Evolutionary conservation across 345 rosid genomes (phyloP).

Genomic region (Dovyalis caffra): DNA sequence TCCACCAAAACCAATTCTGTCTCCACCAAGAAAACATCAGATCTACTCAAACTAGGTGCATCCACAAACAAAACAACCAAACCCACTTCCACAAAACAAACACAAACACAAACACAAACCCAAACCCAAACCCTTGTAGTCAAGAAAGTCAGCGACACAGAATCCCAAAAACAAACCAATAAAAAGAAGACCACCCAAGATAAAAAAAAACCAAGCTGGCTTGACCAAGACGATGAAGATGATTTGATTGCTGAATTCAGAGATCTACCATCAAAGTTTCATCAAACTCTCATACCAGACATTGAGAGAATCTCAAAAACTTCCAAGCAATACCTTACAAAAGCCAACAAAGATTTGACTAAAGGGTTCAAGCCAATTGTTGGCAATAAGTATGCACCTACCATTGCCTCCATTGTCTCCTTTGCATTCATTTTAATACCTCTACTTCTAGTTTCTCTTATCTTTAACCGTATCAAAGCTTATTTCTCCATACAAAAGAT

Average conservation of each 20-base stretch:
- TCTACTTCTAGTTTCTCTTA: slow-evolving; percentile 68
- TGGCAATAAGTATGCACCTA: slow-evolving; percentile 73
- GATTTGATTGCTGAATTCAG: slow-evolving; percentile 70
- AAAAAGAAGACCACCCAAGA: slow-evolving; percentile 9
- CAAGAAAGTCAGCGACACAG: slow-evolving; percentile 25
- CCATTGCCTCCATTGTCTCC: slow-evolving; percentile 62
- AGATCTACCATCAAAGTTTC: slow-evolving; percentile 74
- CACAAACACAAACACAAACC: slow-evolving; percentile 50
- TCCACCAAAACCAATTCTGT: slow-evolving; percentile 35
- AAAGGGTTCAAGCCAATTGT: slow-evolving; percentile 77
- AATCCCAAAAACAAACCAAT: slow-evolving; percentile 30
- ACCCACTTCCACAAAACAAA: slow-evolving; percentile 27
- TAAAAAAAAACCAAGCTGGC: slow-evolving; percentile 37
- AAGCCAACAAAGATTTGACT: slow-evolving; percentile 80
- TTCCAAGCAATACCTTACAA: slow-evolving; percentile 68
- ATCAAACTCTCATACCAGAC: slow-evolving; percentile 70
- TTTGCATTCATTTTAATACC: slow-evolving; percentile 73
- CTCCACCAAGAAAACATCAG: slow-evolving; percentile 42
- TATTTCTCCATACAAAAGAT: slow-evolving; percentile 84
- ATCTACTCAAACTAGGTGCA: slow-evolving; percentile 48
- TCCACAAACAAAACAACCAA: slow-evolving; percentile 62
- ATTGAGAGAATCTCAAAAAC: slow-evolving; percentile 70
- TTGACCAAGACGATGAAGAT: slow-evolving; percentile 56
- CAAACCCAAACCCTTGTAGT: slow-evolving; percentile 17
- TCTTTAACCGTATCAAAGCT: slow-evolving; percentile 72